Evolutionary conservation across 345 rosid species (phyloP).

Genomic region (Isatis tinctoria): DNA sequence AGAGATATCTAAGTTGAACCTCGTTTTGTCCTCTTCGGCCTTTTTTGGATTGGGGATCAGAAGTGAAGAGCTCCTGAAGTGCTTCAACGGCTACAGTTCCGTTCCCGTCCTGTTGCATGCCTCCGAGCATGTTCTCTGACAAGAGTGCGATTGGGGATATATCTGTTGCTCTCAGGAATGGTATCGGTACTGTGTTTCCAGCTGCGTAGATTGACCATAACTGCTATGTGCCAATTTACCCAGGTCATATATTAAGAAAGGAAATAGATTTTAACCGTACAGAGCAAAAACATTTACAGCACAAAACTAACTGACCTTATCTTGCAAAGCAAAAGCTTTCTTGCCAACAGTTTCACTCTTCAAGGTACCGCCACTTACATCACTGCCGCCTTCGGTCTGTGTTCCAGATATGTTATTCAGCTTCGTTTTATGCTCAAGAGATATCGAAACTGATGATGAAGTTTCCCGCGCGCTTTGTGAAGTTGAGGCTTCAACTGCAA

Average conservation of each 20-base stretch:
- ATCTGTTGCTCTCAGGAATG: slow-evolving; percentile 95
- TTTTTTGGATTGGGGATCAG: slow-evolving; percentile 77
- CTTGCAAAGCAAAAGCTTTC: slow-evolving; percentile 87
- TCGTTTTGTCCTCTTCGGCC: slow-evolving; percentile 81
- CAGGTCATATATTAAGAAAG: background rate
- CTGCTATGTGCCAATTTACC: slow-evolving; percentile 38
- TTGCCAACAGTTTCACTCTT: slow-evolving; percentile 72
- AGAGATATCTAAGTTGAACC: slow-evolving; percentile 38
- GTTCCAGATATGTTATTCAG: slow-evolving; percentile 33
- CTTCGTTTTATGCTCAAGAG: slow-evolving; percentile 44
- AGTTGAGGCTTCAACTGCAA: slow-evolving; percentile 35
- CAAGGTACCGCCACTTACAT: slow-evolving; percentile 35
- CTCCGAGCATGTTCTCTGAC: slow-evolving; percentile 81
- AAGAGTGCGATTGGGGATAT: slow-evolving; percentile 96
- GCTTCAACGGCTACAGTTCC: slow-evolving; percentile 67
- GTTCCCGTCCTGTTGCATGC: slow-evolving; percentile 46
- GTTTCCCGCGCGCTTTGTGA: slow-evolving; percentile 22
- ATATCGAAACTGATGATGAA: slow-evolving; percentile 19
- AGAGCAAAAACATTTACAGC: background rate
- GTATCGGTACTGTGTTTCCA: slow-evolving; percentile 97
- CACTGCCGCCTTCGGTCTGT: slow-evolving; percentile 44
- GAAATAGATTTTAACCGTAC: background rate
- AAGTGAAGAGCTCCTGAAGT: slow-evolving; percentile 83
- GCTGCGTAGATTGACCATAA: slow-evolving; percentile 97
- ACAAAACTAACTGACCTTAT: slow-evolving; percentile 55